phyloP scores from a whole-genome alignment of 2,329 filamentous ascomycete species.

The Fusarium sp. region DNA sequence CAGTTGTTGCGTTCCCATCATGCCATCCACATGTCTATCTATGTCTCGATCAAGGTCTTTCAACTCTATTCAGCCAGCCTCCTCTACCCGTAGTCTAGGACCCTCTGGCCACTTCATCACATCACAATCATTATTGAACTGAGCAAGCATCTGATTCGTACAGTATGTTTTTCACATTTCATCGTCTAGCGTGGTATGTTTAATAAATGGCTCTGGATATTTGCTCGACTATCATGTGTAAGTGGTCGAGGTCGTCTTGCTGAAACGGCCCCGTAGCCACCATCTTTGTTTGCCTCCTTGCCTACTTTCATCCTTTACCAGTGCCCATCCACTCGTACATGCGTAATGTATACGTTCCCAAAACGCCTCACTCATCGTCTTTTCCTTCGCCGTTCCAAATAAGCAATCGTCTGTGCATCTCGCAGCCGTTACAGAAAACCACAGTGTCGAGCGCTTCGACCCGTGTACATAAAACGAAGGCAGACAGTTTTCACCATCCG shows the following conservation, averaged over 20 bases:
- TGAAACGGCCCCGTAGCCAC: constrained; percentile 29
- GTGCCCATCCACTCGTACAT: constrained; percentile 20
- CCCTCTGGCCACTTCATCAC: constrained; percentile 18
- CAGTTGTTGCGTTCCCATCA: background rate
- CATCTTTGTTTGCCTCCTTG: constrained; percentile 34
- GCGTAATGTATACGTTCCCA: constrained; percentile 36
- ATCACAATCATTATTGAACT: constrained; percentile 15
- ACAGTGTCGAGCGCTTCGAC: constrained; percentile 46
- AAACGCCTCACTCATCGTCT: constrained; percentile 44
- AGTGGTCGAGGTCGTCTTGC: constrained; percentile 6
- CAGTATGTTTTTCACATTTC: constrained; percentile 12
- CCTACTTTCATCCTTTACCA: constrained; percentile 27
- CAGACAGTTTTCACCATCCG: constrained; percentile 29
- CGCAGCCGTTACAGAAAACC: constrained; percentile 43
- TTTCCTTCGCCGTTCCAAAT: constrained; percentile 42
- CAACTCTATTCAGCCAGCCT: constrained; percentile 23
- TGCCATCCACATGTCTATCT: constrained; percentile 6
- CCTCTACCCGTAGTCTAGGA: constrained; percentile 10
- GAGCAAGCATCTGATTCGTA: constrained; percentile 12
- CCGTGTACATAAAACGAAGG: constrained; percentile 35
- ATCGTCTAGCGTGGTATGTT: constrained; percentile 37
- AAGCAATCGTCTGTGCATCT: constrained; percentile 41
- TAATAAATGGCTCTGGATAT: constrained; percentile 42
- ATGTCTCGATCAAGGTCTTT: background rate
- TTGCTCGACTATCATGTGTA: constrained; percentile 35